Percentiles rank a stretch among this genome's conserved stretches.
These are phyloP conservation scores for Lycium barbarum DNA, from an alignment of 257 asterid species.

Conservation along the genomic window DNA sequence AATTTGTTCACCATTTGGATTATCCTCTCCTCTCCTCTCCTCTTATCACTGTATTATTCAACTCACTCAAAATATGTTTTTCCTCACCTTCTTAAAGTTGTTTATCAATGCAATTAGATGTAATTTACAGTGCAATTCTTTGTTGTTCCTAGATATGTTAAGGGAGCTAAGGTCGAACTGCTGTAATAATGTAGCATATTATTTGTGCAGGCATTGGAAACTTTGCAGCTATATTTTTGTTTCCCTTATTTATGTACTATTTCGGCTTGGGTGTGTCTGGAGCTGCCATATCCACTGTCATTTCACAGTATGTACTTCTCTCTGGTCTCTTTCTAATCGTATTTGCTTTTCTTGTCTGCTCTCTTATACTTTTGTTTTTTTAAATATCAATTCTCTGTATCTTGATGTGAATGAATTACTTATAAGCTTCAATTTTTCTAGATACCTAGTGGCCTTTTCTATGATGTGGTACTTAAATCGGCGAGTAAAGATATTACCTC, in stretches of 20 bases:
- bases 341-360: constrained; percentile 27
- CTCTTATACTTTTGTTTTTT: constrained; percentile 27
- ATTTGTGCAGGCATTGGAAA: constrained; percentile 81
- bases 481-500: constrained; percentile 76
- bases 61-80: neutral
- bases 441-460: constrained; percentile 72
- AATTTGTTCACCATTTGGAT: neutral
- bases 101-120: neutral
- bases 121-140: neutral
- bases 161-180: neutral
- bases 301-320: constrained; percentile 79
- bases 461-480: constrained; percentile 79
- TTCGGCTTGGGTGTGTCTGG: constrained; percentile 82
- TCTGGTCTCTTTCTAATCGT: neutral
- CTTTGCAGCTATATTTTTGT: constrained; percentile 70
- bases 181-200: neutral
- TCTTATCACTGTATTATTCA: too few relatives aligned
- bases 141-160: neutral
- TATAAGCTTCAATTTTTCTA: constrained; percentile 41
- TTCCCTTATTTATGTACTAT: constrained; percentile 75
- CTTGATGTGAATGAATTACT: constrained; percentile 25
- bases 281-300: constrained; percentile 92
- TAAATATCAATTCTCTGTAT: constrained; percentile 15
- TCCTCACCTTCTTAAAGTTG: neutral
- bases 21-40: too few relatives aligned